phyloP scores from a whole-genome alignment of 2,329 filamentous ascomycete species.

The Hysterium pulicare region DNA sequence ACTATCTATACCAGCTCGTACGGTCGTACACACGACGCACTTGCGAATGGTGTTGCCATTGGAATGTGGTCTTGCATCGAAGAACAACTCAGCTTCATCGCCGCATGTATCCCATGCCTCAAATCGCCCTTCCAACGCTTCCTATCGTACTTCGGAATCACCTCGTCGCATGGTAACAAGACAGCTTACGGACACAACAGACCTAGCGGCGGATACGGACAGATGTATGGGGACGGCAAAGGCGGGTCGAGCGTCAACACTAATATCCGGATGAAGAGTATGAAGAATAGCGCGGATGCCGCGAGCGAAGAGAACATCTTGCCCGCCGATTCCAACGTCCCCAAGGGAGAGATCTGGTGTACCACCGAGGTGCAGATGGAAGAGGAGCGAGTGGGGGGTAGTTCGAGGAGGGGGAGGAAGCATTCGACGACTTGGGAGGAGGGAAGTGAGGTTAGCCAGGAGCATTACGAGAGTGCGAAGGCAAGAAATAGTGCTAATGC shows the following conservation, averaged over 20 bases:
- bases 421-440: too few relatives aligned
- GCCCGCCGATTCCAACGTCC: background rate
- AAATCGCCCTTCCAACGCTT: conserved; percentile 15
- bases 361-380: background rate
- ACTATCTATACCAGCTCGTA: conserved; percentile 2
- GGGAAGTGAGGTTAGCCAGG: too few relatives aligned
- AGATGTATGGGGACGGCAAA: conserved; percentile 8
- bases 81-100: conserved; percentile 16
- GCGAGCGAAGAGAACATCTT: conserved; percentile 5
- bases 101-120: conserved; percentile 18
- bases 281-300: conserved; percentile 7
- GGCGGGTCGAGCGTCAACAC: background rate
- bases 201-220: conserved; percentile 4
- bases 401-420: background rate
- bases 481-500: too few relatives aligned
- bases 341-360: background rate
- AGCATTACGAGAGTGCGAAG: too few relatives aligned
- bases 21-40: conserved; percentile 4
- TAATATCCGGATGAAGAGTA: conserved; percentile 8
- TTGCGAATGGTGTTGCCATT: conserved; percentile 10
- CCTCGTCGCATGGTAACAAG: conserved; percentile 1
- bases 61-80: conserved; percentile 17
- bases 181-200: conserved; percentile 5
- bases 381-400: background rate
- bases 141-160: conserved; percentile 13